Base-by-base conservation (phyloP, 2,329 filamentous ascomycete genomes). In the Fusarium brachygibbosum region DNA sequence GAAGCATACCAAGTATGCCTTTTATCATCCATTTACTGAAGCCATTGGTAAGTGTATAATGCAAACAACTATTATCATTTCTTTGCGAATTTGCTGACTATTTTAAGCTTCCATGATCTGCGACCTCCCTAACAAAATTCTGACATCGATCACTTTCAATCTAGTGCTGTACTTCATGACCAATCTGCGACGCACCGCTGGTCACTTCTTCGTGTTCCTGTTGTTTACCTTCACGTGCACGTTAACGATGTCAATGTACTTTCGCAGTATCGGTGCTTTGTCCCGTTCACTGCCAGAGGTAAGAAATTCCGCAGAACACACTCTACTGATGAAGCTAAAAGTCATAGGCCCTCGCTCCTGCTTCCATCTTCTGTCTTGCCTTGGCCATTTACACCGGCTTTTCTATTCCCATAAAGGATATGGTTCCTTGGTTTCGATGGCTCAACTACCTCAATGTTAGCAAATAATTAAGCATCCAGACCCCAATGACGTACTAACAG, bases 391-490 rank as follows among this genome's bases (percentile, higher is more conserved):
- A 78, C 64, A 87, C 86, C 1, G 86, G 84, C 67, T 86, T 89
- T 63, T 75, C 81, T 12, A 81, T 82, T 21, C 76, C 75, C 3
- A 71, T 72, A 1, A 60, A 72, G 5, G 76, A 77, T 75, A 91
- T 88, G 87, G 81, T 86, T 14, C 86, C 84, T 2, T 92, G 89
- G 88, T 86, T 86, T 38, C 80, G 86, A 38, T 91, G 89, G 89
- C 89, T 91, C 62, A 87, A 86, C 62, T 90, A 89, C 69, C 78
- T 90, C 46, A 85, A 91, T 59, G 45, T 48, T 0, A 16, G 32
- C 3, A 10, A 4, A 23, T 4, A 2, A 3, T 14, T 6, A 2
- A 4, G 6, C 8, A 7, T 25, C 21, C 14, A 17, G 5, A 42
- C 3, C 23, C 19, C 10, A 13, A n/a, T n/a, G 23, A 19, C 1